These are phyloP conservation scores for Colletotrichum siamense DNA, from an alignment of 2,329 filamentous ascomycete species.

Conservation along the genomic window DNA sequence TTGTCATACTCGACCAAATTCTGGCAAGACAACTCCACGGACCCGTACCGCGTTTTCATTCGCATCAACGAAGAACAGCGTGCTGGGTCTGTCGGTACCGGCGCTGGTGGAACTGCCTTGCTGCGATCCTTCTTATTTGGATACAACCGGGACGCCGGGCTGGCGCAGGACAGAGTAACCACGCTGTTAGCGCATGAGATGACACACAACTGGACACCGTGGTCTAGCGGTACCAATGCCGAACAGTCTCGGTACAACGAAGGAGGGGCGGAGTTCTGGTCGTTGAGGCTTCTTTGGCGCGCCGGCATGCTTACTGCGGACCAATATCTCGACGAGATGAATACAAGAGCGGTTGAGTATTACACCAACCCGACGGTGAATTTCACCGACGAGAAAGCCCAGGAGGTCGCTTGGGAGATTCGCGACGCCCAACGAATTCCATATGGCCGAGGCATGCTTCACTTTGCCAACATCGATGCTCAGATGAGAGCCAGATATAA, in stretches of 20 bases:
- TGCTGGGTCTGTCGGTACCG: not conserved
- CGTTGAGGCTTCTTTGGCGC: not conserved
- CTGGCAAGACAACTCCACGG: not conserved
- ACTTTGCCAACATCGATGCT: not conserved
- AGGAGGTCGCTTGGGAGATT: not conserved
- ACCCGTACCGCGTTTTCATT: not conserved
- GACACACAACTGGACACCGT: not conserved
- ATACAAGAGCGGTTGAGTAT: not conserved
- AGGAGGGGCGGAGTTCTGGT: constrained; percentile 7
- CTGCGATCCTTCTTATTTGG: not conserved
- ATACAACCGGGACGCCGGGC: not conserved
- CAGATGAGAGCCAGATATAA: not conserved
- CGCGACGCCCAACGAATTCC: not conserved
- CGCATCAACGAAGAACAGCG: not conserved
- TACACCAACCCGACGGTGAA: not conserved
- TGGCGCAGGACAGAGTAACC: not conserved
- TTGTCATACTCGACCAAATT: not conserved
- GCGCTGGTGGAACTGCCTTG: not conserved
- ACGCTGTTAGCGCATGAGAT: not conserved
- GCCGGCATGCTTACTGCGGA: not conserved
- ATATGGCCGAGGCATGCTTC: not conserved
- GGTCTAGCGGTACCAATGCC: not conserved
- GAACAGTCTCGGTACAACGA: constrained; percentile 6
- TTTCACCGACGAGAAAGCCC: not conserved
- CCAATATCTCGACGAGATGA: not conserved